These are phyloP conservation scores for Phyllosticta citrichinensis DNA, from an alignment of 2,329 filamentous ascomycete species.

Conservation along the genomic window DNA sequence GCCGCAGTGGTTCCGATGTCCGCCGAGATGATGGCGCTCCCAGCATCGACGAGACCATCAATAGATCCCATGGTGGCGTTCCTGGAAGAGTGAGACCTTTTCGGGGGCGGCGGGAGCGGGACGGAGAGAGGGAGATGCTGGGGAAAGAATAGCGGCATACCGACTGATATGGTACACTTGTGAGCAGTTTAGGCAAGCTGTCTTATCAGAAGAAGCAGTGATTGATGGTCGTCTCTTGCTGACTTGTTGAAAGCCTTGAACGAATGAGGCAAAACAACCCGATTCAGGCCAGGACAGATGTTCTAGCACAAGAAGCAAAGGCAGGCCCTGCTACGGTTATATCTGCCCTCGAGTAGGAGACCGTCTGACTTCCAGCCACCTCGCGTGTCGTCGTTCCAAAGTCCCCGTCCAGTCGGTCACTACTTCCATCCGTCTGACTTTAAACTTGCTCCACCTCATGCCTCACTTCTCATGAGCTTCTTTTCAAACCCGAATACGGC, in stretches of 20 bases:
- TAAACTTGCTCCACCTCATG: neutral
- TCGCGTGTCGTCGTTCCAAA: neutral
- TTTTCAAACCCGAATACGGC: neutral
- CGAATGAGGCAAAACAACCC: neutral
- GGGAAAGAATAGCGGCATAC: neutral
- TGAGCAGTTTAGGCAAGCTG: neutral
- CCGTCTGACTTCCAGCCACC: neutral
- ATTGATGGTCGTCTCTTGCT: neutral
- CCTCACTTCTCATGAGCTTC: neutral
- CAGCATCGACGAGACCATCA: neutral
- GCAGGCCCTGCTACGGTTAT: neutral
- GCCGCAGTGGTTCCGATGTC: neutral
- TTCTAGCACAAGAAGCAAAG: neutral
- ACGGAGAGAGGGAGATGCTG: neutral
- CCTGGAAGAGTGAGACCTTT: neutral
- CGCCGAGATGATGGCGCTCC: neutral
- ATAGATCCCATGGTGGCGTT: neutral
- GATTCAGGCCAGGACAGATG: neutral
- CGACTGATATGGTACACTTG: neutral
- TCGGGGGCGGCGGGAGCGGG: neutral
- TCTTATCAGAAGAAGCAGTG: neutral
- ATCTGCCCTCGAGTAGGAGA: neutral
- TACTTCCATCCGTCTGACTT: neutral
- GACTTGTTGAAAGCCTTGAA: neutral
- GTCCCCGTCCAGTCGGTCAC: neutral